Evolutionary conservation across 345 rosid genomes (phyloP).

Genomic region (Acer saccharum): DNA sequence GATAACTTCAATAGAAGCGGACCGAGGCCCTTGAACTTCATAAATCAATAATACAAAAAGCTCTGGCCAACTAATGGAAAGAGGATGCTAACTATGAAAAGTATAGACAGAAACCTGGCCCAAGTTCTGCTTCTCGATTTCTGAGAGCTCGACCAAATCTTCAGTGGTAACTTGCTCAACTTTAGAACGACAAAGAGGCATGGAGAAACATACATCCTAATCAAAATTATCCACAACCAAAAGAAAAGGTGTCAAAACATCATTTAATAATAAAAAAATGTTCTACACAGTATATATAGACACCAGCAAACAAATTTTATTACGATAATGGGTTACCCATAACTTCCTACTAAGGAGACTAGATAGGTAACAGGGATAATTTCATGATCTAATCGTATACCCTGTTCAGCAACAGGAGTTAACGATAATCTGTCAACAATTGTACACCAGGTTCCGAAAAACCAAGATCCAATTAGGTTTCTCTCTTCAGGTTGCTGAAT

Average conservation of each 20-base stretch:
- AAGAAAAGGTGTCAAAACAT: constrained; percentile 12
- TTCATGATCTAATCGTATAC: background rate
- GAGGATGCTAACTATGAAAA: constrained; percentile 12
- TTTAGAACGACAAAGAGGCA: constrained; percentile 93
- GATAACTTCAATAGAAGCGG: background rate
- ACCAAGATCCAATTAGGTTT: background rate
- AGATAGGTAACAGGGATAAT: background rate
- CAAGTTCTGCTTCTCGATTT: constrained; percentile 86
- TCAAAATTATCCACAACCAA: constrained; percentile 20
- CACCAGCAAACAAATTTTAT: background rate
- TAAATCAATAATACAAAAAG: background rate
- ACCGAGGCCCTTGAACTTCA: background rate
- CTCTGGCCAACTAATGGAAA: background rate
- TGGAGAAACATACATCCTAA: constrained; percentile 82
- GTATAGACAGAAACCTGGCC: constrained; percentile 76
- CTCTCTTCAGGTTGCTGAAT: background rate
- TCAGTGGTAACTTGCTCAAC: constrained; percentile 76
- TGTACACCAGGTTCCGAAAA: background rate
- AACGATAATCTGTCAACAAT: background rate
- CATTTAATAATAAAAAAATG: background rate
- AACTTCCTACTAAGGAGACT: too few relatives aligned
- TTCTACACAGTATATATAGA: background rate
- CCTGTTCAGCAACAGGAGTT: background rate
- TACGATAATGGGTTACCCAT: background rate
- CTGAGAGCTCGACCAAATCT: constrained; percentile 91